These are phyloP conservation scores for Aristolochia fimbriata DNA, from an alignment of 164 flowering plant species.

Conservation along the genomic window DNA sequence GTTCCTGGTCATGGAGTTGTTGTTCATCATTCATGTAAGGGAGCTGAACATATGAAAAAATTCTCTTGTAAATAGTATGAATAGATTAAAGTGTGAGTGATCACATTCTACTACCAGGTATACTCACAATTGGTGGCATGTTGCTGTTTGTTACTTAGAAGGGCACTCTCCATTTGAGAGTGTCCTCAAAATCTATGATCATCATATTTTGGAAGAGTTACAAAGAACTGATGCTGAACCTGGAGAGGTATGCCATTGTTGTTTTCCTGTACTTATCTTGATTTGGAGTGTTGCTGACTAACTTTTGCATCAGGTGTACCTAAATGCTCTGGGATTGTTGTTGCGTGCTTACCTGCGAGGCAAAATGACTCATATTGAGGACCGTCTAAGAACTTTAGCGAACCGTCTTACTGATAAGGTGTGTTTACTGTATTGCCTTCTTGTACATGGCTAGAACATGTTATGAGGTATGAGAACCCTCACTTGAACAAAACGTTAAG, in stretches of 20 bases:
- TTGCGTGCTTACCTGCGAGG: slow-evolving; percentile 58
- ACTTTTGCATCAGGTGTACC: slow-evolving; percentile 47
- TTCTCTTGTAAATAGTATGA: background rate
- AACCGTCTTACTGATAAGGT: slow-evolving; percentile 44
- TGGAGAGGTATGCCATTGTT: slow-evolving; percentile 40
- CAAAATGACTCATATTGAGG: slow-evolving; percentile 30
- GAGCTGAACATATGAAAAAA: background rate
- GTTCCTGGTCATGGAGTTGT: slow-evolving; percentile 66
- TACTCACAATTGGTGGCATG: slow-evolving; percentile 99
- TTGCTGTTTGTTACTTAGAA: slow-evolving; percentile 91
- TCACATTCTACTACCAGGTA: slow-evolving; percentile 31
- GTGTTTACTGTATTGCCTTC: slow-evolving; percentile 16
- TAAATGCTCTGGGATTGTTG: slow-evolving; percentile 73
- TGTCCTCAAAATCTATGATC: slow-evolving; percentile 63
- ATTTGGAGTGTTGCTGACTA: background rate
- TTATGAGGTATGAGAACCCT: background rate
- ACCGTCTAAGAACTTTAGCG: slow-evolving; percentile 50
- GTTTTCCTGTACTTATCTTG: background rate
- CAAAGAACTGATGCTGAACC: slow-evolving; percentile 48
- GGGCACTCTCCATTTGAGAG: slow-evolving; percentile 48
- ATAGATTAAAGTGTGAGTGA: background rate
- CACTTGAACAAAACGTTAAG: no score
- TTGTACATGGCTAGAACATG: background rate
- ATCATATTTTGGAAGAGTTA: slow-evolving; percentile 66
- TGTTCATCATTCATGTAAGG: slow-evolving; percentile 73